A percentile compares a stretch with the other conserved stretches of the same genome.
phyloP scores from a whole-genome alignment of 2,329 filamentous ascomycete genomes.

The Daldinia sp. region DNA sequence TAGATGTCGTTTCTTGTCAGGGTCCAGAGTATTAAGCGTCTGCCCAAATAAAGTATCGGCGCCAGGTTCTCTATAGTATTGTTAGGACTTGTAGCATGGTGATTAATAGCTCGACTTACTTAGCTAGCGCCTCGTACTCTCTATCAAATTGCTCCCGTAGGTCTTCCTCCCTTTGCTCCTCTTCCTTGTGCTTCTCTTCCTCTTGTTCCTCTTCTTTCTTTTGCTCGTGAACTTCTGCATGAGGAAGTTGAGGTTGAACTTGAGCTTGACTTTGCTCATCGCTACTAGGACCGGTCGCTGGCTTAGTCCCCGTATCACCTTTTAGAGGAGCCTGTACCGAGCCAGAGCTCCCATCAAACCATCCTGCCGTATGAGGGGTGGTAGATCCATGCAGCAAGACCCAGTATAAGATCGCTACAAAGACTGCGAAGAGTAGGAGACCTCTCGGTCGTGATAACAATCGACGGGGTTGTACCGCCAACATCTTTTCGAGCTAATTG shows the following conservation, averaged over 20 bases:
- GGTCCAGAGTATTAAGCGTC: conserved; percentile 58
- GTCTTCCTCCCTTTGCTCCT: conserved; percentile 47
- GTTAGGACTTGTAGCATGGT: conserved; percentile 34
- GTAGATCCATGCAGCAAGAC: conserved; percentile 52
- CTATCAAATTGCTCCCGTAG: conserved; percentile 49
- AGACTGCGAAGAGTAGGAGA: conserved; percentile 52
- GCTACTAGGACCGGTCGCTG: conserved; percentile 12
- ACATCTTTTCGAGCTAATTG: conserved; percentile 41
- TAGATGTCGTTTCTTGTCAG: conserved; percentile 46
- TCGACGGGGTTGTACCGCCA: conserved; percentile 46
- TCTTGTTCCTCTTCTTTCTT: conserved; percentile 28
- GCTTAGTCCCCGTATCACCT: conserved; percentile 3
- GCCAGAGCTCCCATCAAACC: conserved; percentile 20
- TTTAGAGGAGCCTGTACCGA: conserved; percentile 22
- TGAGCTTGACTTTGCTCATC: conserved; percentile 15
- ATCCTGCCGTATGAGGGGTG: conserved; percentile 28
- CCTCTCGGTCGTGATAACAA: conserved; percentile 53
- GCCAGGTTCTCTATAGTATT: conserved; percentile 50
- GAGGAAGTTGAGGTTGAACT: too few relatives aligned
- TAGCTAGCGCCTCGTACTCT: conserved; percentile 50
- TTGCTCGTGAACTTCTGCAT: conserved; percentile 9
- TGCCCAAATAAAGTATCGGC: conserved; percentile 66
- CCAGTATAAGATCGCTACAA: conserved; percentile 54
- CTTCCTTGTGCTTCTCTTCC: conserved; percentile 45
- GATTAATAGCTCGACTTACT: conserved; percentile 42